A percentile compares a stretch with the other conserved stretches of the same genome.
Evolutionary conservation across 1,284 basidiomycete genomes (phyloP).

Genomic region (Bondarzewia mesenterica): DNA sequence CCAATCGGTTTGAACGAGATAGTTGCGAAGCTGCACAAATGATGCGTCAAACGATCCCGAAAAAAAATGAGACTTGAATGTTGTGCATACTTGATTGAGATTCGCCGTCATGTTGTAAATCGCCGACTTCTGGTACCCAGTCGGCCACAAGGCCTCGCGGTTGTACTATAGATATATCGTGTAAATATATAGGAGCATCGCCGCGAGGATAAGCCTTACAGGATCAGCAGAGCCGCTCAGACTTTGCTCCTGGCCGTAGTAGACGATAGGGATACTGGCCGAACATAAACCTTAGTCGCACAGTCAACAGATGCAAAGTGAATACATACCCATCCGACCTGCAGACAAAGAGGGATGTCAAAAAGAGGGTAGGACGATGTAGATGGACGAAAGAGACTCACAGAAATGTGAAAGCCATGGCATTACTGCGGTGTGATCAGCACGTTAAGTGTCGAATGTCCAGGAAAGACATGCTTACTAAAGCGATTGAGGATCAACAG

Average conservation of each 20-base stretch:
- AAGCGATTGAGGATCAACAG: slow-evolving; percentile 52
- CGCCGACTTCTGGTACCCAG: slow-evolving; percentile 53
- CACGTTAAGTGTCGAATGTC: slow-evolving; percentile 15
- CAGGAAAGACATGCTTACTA: slow-evolving; percentile 32
- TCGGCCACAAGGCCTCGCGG: slow-evolving; percentile 72
- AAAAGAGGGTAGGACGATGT: too few species aligned
- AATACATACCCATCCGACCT: neutral
- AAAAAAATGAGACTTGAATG: neutral
- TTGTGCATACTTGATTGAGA: slow-evolving; percentile 52
- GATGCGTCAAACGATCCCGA: neutral
- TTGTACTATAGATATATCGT: slow-evolving; percentile 39
- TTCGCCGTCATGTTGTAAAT: slow-evolving; percentile 53
- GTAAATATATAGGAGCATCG: neutral
- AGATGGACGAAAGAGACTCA: slow-evolving; percentile 46
- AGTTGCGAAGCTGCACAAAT: slow-evolving; percentile 51
- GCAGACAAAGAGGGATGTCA: too few species aligned
- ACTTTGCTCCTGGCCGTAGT: slow-evolving; percentile 73
- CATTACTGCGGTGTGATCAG: slow-evolving; percentile 18
- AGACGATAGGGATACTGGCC: slow-evolving; percentile 67
- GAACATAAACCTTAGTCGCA: slow-evolving; percentile 20
- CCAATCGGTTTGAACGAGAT: slow-evolving; percentile 58
- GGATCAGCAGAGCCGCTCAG: slow-evolving; percentile 55
- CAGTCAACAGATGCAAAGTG: neutral
- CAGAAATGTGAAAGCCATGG: slow-evolving; percentile 61
- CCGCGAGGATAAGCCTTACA: slow-evolving; percentile 27